Percentiles rank a stretch among this genome's conserved stretches.
These are phyloP conservation scores for Patellifolia procumbens DNA, from an alignment of 179 eudicot genomes.

Conservation along the genomic window DNA sequence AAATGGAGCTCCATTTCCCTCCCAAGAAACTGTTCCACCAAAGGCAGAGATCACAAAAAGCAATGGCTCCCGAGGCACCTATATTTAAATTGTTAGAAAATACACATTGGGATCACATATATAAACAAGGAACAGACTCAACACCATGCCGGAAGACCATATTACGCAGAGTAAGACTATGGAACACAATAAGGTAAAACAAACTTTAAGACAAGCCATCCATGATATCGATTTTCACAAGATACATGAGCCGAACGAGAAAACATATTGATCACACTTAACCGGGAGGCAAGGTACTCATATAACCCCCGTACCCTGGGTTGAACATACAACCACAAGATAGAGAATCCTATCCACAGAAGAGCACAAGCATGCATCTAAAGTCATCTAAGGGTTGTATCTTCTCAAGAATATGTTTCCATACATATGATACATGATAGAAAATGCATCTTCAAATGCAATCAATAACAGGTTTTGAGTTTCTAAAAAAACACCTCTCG, in stretches of 20 bases:
- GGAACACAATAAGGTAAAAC: not conserved
- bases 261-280: too few species aligned
- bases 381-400: not conserved
- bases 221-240: not conserved
- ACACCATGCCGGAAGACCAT: not conserved
- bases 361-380: not conserved
- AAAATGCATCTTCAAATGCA: not conserved
- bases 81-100: conserved; percentile 12
- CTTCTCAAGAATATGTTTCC: not conserved
- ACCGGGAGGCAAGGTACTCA: too few species aligned
- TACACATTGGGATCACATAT: not conserved
- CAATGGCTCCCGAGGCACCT: conserved; percentile 93
- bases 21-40: conserved; percentile 95
- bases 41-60: conserved; percentile 89
- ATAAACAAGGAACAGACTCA: not conserved
- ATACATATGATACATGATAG: not conserved
- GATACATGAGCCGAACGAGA: not conserved
- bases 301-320: too few species aligned
- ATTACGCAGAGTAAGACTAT: not conserved
- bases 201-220: not conserved
- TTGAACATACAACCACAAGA: not conserved
- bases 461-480: too few species aligned
- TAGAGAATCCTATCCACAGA: not conserved
- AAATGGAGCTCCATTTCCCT: conserved; percentile 90
- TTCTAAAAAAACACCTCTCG: conserved; percentile 62